A percentile compares a stretch with the other conserved stretches of the same genome.
Conservation (phyloP, 306 rosid species). For the Prunus persica region Prunus_persica_NCBIv2 NC_034013.1:16429001-16429500, state of each 20-base stretch:
- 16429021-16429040: not conserved
- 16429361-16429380: not conserved
- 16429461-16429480: not conserved
- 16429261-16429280: not conserved
- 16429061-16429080: not conserved
- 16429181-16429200: not conserved
- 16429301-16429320: not conserved
- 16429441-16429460: not conserved
- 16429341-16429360: not conserved
- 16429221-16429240: not conserved
- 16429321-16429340: not conserved
- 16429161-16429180: not conserved
- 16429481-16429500: not conserved
- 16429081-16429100: not conserved
- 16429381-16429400: not conserved
- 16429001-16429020: slow-evolving; percentile 6
- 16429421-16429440: not conserved
- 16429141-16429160: not conserved
- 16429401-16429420: not conserved
- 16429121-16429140: not conserved
- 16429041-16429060: not conserved
- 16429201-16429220: not conserved
- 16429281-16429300: not conserved
- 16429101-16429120: not conserved
- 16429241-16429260: not conserved